Conservation (phyloP, 1,284 basidiomycete species). For the Cryptococcus sp. region DNA sequence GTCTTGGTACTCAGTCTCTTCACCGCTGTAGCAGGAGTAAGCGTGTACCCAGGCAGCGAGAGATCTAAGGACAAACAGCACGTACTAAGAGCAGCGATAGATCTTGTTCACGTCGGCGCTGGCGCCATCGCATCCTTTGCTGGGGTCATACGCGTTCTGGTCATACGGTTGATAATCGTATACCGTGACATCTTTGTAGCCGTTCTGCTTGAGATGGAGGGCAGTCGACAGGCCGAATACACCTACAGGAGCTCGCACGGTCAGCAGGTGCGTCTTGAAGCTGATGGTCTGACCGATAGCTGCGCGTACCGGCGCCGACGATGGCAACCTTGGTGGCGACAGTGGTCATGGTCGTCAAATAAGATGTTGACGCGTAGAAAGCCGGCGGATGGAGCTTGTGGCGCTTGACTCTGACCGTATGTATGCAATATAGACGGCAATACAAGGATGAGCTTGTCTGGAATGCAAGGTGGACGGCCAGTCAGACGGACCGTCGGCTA, state of each 20-base stretch:
- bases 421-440: too few relatives aligned
- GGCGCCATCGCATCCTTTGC: conserved; percentile 25
- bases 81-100: conserved; percentile 25
- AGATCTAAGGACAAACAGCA: neutral
- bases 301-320: conserved; percentile 17
- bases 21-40: conserved; percentile 11
- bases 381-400: too few relatives aligned
- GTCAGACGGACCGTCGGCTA: too few relatives aligned
- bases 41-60: too few relatives aligned
- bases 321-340: conserved; percentile 16
- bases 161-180: conserved; percentile 26
- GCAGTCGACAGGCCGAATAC: conserved; percentile 27
- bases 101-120: conserved; percentile 32
- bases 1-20: conserved; percentile 25
- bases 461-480: too few relatives aligned
- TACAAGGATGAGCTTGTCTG: too few relatives aligned
- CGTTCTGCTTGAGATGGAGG: conserved; percentile 16
- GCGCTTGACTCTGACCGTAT: too few relatives aligned
- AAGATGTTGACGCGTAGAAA: too few relatives aligned
- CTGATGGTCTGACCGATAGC: neutral
- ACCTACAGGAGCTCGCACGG: neutral
- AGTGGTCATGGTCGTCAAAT: conserved; percentile 9
- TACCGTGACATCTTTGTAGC: conserved; percentile 28
- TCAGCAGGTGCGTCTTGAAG: too few relatives aligned
- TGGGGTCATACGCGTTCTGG: conserved; percentile 20